Percentiles rank a stretch among this genome's conserved stretches.
phyloP scores from a whole-genome alignment of 768 basidiomycete genomes.

The Mycena capillaripes region DNA sequence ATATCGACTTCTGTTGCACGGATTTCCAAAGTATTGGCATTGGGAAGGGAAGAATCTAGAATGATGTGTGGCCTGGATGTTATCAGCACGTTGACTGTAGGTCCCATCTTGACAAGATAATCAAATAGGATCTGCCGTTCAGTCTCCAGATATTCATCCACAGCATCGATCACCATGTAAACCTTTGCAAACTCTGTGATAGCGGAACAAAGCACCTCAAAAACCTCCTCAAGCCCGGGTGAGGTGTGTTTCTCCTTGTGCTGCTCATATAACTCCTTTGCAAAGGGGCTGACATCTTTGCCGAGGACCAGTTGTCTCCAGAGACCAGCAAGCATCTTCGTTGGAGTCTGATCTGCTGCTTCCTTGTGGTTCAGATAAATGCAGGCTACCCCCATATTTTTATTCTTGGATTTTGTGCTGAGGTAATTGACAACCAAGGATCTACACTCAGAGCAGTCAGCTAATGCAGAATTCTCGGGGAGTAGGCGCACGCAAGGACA shows the following conservation, averaged over 20 bases:
- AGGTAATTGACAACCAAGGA: neutral
- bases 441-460: neutral
- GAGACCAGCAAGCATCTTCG: neutral
- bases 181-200: neutral
- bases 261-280: neutral
- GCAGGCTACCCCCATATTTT: neutral
- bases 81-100: neutral
- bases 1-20: too few relatives aligned
- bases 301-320: neutral
- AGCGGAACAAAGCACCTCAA: too few relatives aligned
- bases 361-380: too few relatives aligned
- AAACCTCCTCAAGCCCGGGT: too few relatives aligned
- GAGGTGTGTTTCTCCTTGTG: neutral
- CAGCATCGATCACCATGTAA: too few relatives aligned
- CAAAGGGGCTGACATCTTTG: neutral
- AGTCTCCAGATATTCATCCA: too few relatives aligned
- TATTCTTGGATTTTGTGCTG: neutral
- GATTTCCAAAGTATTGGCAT: too few relatives aligned
- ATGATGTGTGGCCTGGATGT: neutral
- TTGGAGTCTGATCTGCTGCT: neutral
- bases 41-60: too few relatives aligned
- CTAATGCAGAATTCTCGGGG: neutral
- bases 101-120: too few relatives aligned
- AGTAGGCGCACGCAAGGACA: neutral
- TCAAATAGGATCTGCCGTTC: too few relatives aligned